Evolutionary conservation across 306 rosid genomes (phyloP), one percentile per base, ranked within the genome.

Genomic region (Quercus glauca): DNA sequence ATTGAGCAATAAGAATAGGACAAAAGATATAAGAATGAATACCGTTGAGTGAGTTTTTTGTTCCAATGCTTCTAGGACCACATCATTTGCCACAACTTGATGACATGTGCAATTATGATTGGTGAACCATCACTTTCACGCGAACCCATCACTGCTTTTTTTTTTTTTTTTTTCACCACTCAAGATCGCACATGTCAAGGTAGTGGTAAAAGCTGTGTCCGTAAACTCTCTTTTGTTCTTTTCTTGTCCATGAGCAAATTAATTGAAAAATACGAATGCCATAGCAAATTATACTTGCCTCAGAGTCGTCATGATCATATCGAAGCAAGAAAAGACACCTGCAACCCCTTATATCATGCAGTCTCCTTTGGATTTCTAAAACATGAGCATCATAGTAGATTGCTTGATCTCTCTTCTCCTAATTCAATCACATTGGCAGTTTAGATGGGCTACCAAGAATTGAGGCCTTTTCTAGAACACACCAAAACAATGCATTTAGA

Each of bases 341-440:
- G 83, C 99, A 92, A 57, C 99, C 99, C 82, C 99, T 88, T 81
- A 96, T 87, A 80, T 96, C 99, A 73, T 96, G 98, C 84, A 93
- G 90, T 85, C 84, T 93, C 89, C 93, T 86, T 65, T 93, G 91
- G 64, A 93, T 84, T 69, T 96, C 96, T 76, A 88, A 15, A 28
- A 96, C 83, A 72, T 70, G 98, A 76, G 99, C 94, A 83, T 96
- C 99, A 17, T 88, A 91, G 83, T 90, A 89, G 84, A 90, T 87
- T 18, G 96, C 96, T 75, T 91, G 93, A 83, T 96, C 97, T 81
- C 91, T 88, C 86, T 87, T 93, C 89, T 96, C 98, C 98, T 93
- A 63, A 70, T 77, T 17, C 57, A 53, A 55, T 76, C 69, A 71
- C 75, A 43, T 4, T 45, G 73, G 20, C 33, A 85, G 57, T 64